Conservation (phyloP, 2,329 filamentous ascomycete genomes). For the Cladophialophora immunda region DNA sequence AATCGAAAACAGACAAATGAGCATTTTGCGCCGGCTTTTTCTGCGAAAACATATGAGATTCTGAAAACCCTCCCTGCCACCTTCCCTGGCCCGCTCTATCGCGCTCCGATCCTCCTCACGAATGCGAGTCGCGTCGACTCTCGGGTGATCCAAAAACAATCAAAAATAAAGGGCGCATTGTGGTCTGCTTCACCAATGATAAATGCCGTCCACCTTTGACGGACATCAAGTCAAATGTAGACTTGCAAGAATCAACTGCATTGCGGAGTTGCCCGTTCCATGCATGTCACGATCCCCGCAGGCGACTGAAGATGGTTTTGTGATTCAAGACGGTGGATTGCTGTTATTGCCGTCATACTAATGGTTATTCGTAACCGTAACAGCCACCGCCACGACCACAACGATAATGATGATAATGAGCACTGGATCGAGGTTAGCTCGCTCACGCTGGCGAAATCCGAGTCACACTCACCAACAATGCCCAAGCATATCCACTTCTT, state of each 20-base stretch:
- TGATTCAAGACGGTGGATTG: slow-evolving; percentile 2
- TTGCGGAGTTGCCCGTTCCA: background rate
- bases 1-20: slow-evolving; percentile 20
- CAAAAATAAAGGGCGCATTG: background rate
- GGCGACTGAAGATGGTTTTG: background rate
- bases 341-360: slow-evolving; percentile 4
- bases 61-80: slow-evolving; percentile 2
- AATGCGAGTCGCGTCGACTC: background rate
- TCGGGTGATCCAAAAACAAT: slow-evolving; percentile 3
- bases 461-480: slow-evolving; percentile 66
- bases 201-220: background rate
- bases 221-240: background rate
- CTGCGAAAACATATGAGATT: slow-evolving; percentile 29
- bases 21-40: slow-evolving; percentile 36
- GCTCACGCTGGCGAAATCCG: slow-evolving; percentile 2
- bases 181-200: slow-evolving; percentile 24
- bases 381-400: slow-evolving; percentile 58
- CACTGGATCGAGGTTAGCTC: slow-evolving; percentile 48
- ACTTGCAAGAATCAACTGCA: background rate
- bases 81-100: slow-evolving; percentile 2
- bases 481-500: slow-evolving; percentile 98
- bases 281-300: background rate
- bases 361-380: slow-evolving; percentile 51
- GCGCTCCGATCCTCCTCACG: background rate
- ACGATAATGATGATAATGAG: slow-evolving; percentile 63